A percentile compares a stretch with the other conserved stretches of the same genome.
Conservation (phyloP, 192 early-diverging fungal genomes). For the Coemansia sp. region DNA sequence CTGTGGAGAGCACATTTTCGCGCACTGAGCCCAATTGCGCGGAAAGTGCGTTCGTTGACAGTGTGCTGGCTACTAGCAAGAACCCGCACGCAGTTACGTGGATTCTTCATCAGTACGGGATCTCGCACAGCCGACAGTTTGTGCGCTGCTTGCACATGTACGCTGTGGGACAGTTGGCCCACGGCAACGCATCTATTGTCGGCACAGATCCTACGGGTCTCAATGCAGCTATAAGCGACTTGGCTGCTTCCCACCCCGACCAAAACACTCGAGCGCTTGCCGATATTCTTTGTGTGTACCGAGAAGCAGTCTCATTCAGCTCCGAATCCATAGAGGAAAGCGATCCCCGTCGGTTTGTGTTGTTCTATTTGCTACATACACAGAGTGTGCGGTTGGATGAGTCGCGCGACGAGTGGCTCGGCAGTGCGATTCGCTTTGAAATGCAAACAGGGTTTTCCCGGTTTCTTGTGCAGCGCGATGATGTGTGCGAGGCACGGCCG, state of each 20-base stretch:
- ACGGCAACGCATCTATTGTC: slow-evolving; percentile 1
- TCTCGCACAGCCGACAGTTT: slow-evolving; percentile 18
- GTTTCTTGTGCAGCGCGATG: slow-evolving; percentile 23
- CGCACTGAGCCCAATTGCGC: slow-evolving; percentile 11
- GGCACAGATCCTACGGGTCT: slow-evolving; percentile 17
- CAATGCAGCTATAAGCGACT: slow-evolving; percentile 23
- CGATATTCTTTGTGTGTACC: slow-evolving; percentile 22
- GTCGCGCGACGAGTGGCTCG: slow-evolving; percentile 23
- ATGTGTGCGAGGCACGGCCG: slow-evolving; percentile 8
- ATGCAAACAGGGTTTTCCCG: slow-evolving; percentile 42
- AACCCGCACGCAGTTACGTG: slow-evolving; percentile 36
- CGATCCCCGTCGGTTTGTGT: slow-evolving; percentile 36
- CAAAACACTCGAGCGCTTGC: slow-evolving; percentile 19
- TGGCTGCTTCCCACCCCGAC: slow-evolving; percentile 15
- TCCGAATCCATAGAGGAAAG: not conserved
- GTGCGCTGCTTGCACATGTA: slow-evolving; percentile 33
- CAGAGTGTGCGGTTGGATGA: slow-evolving; percentile 2
- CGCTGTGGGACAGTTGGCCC: slow-evolving; percentile 19
- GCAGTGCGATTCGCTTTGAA: slow-evolving; percentile 31
- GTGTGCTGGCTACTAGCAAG: slow-evolving; percentile 18
- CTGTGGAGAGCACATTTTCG: slow-evolving; percentile 25
- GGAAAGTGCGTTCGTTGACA: slow-evolving; percentile 22
- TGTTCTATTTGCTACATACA: slow-evolving; percentile 37
- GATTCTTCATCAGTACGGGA: slow-evolving; percentile 45
- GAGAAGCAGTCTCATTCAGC: slow-evolving; percentile 6